Conservation (phyloP, 2,329 filamentous ascomycete species). For the Colletotrichum coccodes region DNA sequence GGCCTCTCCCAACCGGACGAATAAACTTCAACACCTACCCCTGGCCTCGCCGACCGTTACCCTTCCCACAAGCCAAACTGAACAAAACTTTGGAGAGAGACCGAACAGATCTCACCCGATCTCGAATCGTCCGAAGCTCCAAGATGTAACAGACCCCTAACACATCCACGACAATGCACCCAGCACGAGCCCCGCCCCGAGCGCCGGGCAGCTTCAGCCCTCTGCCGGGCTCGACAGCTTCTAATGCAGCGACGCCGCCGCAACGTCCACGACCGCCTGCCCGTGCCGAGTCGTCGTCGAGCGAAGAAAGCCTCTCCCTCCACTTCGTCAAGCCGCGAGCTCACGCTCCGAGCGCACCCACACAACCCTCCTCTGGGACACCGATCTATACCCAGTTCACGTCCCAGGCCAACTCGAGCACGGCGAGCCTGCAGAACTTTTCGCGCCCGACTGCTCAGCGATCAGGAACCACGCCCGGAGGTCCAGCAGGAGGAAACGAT, state of each 20-base stretch:
- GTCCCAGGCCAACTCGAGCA: slow-evolving; percentile 58
- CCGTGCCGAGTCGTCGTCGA: slow-evolving; percentile 57
- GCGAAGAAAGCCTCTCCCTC: slow-evolving; percentile 55
- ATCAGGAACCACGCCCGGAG: slow-evolving; percentile 25
- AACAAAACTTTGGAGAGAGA: slow-evolving; percentile 13
- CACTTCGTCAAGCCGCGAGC: slow-evolving; percentile 57
- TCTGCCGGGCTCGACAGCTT: slow-evolving; percentile 48
- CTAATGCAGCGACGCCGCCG: slow-evolving; percentile 41
- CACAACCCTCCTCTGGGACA: slow-evolving; percentile 19
- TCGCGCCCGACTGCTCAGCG: slow-evolving; percentile 60
- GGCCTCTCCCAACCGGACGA: not conserved
- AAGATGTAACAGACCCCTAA: slow-evolving; percentile 55
- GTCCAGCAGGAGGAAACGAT: slow-evolving; percentile 22
- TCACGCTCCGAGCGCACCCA: slow-evolving; percentile 33
- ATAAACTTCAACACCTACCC: not conserved
- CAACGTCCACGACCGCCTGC: slow-evolving; percentile 46
- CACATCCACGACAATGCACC: slow-evolving; percentile 56
- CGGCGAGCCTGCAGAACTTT: slow-evolving; percentile 64
- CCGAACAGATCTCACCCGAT: slow-evolving; percentile 22
- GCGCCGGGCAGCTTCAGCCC: slow-evolving; percentile 68
- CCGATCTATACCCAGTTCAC: slow-evolving; percentile 61
- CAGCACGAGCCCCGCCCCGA: slow-evolving; percentile 56
- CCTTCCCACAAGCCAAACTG: not conserved
- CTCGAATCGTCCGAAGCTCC: slow-evolving; percentile 36
- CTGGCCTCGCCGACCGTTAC: not conserved